phyloP scores from a whole-genome alignment of 1,284 basidiomycete genomes.

The Caloboletus firmus region DNA sequence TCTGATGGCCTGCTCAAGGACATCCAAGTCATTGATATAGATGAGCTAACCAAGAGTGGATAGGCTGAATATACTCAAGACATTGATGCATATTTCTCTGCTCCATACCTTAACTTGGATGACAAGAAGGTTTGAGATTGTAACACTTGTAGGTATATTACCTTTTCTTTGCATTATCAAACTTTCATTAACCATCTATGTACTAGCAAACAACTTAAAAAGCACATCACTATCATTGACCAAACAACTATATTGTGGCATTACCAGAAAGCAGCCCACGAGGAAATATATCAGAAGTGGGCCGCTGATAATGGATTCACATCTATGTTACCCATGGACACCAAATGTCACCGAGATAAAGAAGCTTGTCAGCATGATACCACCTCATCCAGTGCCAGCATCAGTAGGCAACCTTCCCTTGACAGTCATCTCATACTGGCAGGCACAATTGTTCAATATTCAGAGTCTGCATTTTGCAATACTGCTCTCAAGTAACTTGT shows the following conservation, averaged over 20 bases:
- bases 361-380: neutral
- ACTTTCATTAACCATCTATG: neutral
- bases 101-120: neutral
- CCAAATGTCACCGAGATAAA: neutral
- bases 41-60: conserved; percentile 1
- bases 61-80: neutral
- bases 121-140: neutral
- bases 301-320: neutral
- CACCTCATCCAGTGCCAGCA: neutral
- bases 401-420: conserved; percentile 1
- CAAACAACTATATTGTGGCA: neutral
- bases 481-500: conserved; percentile 32
- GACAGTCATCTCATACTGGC: conserved; percentile 4
- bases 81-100: neutral
- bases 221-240: neutral
- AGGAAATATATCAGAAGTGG: neutral
- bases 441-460: conserved; percentile 14
- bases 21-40: neutral
- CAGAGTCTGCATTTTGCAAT: conserved; percentile 15
- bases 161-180: neutral
- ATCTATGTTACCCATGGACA: neutral
- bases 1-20: conserved; percentile 5
- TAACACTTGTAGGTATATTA: neutral
- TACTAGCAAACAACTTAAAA: conserved; percentile 6
- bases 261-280: too few relatives aligned